Conservation (phyloP, 2,329 filamentous ascomycete genomes). For the Verticillium nonalfalfae region DNA sequence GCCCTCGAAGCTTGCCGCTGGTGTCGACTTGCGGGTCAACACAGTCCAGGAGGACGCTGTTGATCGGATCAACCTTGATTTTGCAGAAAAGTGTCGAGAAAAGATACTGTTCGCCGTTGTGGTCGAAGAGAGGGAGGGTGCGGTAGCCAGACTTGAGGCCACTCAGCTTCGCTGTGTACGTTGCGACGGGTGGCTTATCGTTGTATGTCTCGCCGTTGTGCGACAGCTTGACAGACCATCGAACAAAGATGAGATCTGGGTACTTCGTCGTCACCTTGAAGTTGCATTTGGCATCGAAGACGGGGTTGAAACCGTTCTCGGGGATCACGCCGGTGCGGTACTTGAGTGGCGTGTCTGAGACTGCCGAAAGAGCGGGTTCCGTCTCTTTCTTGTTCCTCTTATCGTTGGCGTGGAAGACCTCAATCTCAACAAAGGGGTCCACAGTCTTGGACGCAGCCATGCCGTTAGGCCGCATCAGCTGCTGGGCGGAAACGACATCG, state of each 20-base stretch:
- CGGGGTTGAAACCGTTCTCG: constrained; percentile 90
- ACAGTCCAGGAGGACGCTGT: constrained; percentile 49
- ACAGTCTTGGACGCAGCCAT: constrained; percentile 68
- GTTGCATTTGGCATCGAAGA: constrained; percentile 73
- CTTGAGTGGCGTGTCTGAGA: constrained; percentile 58
- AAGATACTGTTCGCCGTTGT: constrained; percentile 84
- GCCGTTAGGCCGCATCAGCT: constrained; percentile 76
- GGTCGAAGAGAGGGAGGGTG: constrained; percentile 82
- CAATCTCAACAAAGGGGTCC: constrained; percentile 91
- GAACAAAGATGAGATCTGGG: constrained; percentile 87
- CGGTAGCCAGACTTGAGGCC: constrained; percentile 89
- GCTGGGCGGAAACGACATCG: constrained; percentile 87
- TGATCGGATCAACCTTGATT: constrained; percentile 60
- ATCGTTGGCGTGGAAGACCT: constrained; percentile 91
- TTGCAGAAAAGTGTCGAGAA: constrained; percentile 93
- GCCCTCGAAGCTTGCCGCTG: constrained; percentile 46
- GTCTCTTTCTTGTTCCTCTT: constrained; percentile 82
- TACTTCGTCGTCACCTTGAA: constrained; percentile 90
- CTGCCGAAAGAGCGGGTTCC: constrained; percentile 44
- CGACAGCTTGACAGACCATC: constrained; percentile 87
- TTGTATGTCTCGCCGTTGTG: constrained; percentile 66
- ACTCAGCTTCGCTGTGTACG: constrained; percentile 86
- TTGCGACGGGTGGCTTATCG: constrained; percentile 65
- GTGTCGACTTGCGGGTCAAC: constrained; percentile 23
- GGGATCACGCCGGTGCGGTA: constrained; percentile 74